Base-by-base conservation (phyloP, 2,329 filamentous ascomycete species). In the Eurotiales sp. region DNA sequence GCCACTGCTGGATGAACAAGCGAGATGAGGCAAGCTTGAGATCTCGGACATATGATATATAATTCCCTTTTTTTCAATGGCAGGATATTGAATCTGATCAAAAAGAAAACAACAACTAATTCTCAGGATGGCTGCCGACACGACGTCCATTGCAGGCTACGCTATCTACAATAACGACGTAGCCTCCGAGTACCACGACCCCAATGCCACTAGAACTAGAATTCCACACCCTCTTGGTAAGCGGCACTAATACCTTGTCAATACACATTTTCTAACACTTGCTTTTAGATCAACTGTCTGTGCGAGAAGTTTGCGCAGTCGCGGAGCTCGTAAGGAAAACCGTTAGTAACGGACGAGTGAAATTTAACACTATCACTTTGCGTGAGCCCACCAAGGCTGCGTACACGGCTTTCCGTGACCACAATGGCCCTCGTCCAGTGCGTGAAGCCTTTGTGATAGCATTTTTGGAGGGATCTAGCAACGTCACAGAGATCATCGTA, bases 301-400 rank as follows among this genome's bases (percentile, higher is more conserved):
- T 64, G 23, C 54, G 55, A 50, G 62, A 65, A 56, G 63, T 65
- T 19, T 61, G 62, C 15, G 32, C 55, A 29, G 56, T 56, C n/a
- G 59, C 62, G 10, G 59, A 60, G 47, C 46, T 65, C 8, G 58
- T 65, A 42, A 61, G 62, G 7, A 56, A 63, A 14, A 56, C 62
- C 53, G 57, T 53, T n/a, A 59, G 49, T 46, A 63, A 62, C 19
- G 61, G 60, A 51, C 55, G 60, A 11, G 45, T 67, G 55, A 68
- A 68, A 25, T 69, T 69, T 57, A 66, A 67, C 56, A 68, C 64
- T 56, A 57, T 67, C 84, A 79, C 27, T 81, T 86, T 51, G 82
- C 85, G 53, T 78, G 77, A 68, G 41, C 64, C 64, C 12, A 50
- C 2, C 83, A 64, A 64, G 46, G 53, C 54, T 19, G 62, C 57